Evolutionary conservation across 345 rosid genomes (phyloP), one percentile per base, ranked within the genome.

Genomic region (Eucalyptus paniculata): DNA sequence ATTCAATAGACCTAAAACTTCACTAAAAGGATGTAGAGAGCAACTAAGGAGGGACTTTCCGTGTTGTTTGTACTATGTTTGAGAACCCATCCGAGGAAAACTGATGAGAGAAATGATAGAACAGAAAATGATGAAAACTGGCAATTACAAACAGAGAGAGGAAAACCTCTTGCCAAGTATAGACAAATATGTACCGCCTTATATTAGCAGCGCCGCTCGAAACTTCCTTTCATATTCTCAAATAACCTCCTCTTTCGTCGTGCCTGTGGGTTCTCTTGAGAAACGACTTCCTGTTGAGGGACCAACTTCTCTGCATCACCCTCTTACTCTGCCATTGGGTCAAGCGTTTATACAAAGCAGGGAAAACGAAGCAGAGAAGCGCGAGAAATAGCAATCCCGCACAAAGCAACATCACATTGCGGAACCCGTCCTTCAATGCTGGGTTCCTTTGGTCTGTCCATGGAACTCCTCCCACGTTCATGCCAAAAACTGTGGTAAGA

Each of bases 401-500:
- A 50, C 99, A 98, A 2, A 98, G 90, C 89, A 97, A 50, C 96
- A 98, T 94, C 13, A 98, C 99, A 50, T 98, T 98, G 87, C 95
- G 94, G 90, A 98, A 98, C 85, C 99, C 99, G 5, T 96, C 95
- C 88, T 94, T 89, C 17, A 95, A 50, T 56, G 87, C 92, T 2
- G 98, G 99, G 53, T 95, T 89, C 42, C 88, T 92, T 89, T 97
- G 99, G 86, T 92, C 95, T 0, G 99, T 98, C 99, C 99, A 98
- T 42, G 99, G 99, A 92, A 98, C 99, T 89, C 99, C 99, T 80
- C 99, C 99, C 88, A 98, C 99, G 18, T 98, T 98, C 99, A 98
- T 97, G 89, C 99, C 99, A 69, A 98, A 97, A 56, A 97, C 99
- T 98, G 95, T 88, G 82, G 87, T 21, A 14, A 72, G 85, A 32